Evolutionary conservation across 2,329 filamentous ascomycete species (phyloP).

Genomic region (Aspergillus sp.): DNA sequence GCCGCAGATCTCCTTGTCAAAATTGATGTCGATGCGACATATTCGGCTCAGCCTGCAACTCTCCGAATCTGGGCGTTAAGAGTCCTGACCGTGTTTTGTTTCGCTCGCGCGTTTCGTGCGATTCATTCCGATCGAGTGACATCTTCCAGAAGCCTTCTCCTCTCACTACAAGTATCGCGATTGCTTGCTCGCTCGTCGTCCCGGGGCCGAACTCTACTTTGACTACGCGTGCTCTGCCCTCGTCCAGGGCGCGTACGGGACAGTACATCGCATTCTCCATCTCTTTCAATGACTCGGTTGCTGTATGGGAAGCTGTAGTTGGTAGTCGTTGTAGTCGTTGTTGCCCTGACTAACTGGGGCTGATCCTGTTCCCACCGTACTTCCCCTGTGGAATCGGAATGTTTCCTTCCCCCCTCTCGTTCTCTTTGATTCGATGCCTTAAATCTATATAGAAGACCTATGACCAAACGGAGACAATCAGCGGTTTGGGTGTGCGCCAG

Average conservation of each 20-base stretch:
- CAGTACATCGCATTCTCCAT: too few relatives aligned
- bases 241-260: neutral
- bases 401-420: neutral
- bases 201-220: neutral
- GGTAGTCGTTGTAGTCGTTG: too few relatives aligned
- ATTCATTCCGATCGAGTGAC: neutral
- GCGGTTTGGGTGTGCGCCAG: too few relatives aligned
- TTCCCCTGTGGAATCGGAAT: too few relatives aligned
- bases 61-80: neutral
- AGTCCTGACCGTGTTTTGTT: neutral
- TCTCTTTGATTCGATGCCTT: neutral
- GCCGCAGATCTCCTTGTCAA: neutral
- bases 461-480: too few relatives aligned
- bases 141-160: conserved; percentile 1
- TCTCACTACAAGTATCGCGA: neutral
- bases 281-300: too few relatives aligned
- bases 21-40: neutral
- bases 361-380: too few relatives aligned
- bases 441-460: too few relatives aligned
- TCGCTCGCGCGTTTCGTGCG: neutral
- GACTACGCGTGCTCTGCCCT: too few relatives aligned
- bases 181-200: neutral
- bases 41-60: neutral
- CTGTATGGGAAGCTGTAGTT: too few relatives aligned
- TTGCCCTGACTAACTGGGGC: too few relatives aligned